Conservation (phyloP, 768 basidiomycete genomes). For the Termitomyces sp. region DNA sequence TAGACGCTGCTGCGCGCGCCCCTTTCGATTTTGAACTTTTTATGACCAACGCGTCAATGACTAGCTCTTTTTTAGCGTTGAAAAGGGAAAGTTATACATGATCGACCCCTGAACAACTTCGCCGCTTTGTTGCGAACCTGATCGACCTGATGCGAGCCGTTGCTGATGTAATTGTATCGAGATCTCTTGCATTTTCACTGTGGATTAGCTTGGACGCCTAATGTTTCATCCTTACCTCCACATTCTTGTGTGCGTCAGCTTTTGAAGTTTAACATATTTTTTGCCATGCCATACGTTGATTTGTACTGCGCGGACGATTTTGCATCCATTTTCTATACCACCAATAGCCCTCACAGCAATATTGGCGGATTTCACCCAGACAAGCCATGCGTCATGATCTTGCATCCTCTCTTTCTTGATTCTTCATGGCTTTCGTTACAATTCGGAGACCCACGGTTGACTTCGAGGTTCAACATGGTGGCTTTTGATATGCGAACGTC, state of each 20-base stretch:
- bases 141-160: background rate
- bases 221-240: conserved; percentile 7
- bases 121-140: background rate
- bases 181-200: conserved; percentile 7
- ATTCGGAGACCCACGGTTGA: conserved; percentile 60
- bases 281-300: conserved; percentile 63
- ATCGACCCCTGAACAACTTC: background rate
- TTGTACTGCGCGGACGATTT: conserved; percentile 57
- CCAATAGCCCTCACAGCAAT: conserved; percentile 53
- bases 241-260: background rate
- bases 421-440: conserved; percentile 64
- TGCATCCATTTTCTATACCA: conserved; percentile 66
- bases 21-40: background rate
- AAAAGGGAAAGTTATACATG: background rate
- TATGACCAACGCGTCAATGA: background rate
- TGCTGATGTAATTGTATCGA: conserved; percentile 12
- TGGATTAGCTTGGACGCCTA: background rate
- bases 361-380: conserved; percentile 62
- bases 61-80: background rate
- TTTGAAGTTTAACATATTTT: background rate
- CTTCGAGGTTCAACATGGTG: conserved; percentile 58
- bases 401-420: conserved; percentile 67
- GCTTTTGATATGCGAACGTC: conserved; percentile 67
- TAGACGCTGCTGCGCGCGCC: background rate
- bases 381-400: conserved; percentile 61